Percentiles rank a stretch among this genome's conserved stretches.
Conservation (phyloP, 2,329 filamentous ascomycete genomes). For the Fonsecaea pedrosoi region DNA sequence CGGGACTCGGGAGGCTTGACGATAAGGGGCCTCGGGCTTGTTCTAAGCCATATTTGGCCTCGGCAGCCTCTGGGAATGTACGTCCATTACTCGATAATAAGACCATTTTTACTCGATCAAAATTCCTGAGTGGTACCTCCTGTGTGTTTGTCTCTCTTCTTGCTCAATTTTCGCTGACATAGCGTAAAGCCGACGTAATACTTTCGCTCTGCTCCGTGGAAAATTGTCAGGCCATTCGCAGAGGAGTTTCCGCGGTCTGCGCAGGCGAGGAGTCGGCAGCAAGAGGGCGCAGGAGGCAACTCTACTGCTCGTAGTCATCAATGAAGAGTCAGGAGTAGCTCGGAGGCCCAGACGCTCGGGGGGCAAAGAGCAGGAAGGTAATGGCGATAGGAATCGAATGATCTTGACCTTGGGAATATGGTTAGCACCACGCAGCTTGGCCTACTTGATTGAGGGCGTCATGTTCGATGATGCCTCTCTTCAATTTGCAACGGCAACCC, state of each 20-base stretch:
- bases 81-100: slow-evolving; percentile 36
- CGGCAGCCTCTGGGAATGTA: slow-evolving; percentile 12
- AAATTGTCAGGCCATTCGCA: not conserved
- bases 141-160: slow-evolving; percentile 16
- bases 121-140: slow-evolving; percentile 33
- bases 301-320: not conserved
- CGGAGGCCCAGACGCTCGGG: not conserved
- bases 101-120: slow-evolving; percentile 38
- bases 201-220: not conserved
- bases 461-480: not conserved
- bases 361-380: not conserved
- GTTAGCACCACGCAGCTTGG: not conserved
- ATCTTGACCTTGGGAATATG: not conserved
- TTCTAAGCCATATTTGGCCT: slow-evolving; percentile 30
- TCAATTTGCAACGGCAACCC: not conserved
- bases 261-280: not conserved
- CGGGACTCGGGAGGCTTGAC: slow-evolving; percentile 1
- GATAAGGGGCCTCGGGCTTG: slow-evolving; percentile 26
- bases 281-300: not conserved
- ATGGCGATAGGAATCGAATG: not conserved
- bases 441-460: not conserved
- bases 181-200: not conserved
- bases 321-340: not conserved
- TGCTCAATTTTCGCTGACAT: slow-evolving; percentile 10
- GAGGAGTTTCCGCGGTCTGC: slow-evolving; percentile 11